Evolutionary conservation across 2,329 filamentous ascomycete genomes (phyloP), one percentile per base, ranked within the genome.

Genomic region (Periconia sp.): DNA sequence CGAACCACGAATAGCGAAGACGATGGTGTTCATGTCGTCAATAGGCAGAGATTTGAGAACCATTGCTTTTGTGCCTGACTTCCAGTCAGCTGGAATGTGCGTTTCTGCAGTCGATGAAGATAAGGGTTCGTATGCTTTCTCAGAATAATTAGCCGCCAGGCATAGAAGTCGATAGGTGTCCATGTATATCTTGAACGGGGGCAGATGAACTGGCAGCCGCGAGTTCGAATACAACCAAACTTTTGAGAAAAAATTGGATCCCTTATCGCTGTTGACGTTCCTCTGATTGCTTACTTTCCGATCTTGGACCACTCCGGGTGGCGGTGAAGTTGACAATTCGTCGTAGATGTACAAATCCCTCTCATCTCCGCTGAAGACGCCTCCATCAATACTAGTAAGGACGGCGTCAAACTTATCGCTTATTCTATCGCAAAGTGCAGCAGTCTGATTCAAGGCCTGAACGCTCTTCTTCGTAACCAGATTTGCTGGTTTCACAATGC

Each of bases 1-100:
- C 0, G 87, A 91, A 18, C 91, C 91, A 18, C 91, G 85, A 57
- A 96, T 90, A 14, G 91, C 90, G 64, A 96, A 90, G 11, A 95
- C 88, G 51, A 96, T 87, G 17, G 87, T 87, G 67, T 90, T 85
- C 76, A 87, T 85, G 63, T 90, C 81, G 65, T 94, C 90, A 68
- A 92, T 85, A 1, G 90, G 85, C 0, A 92, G 81, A 0, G 88
- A 91, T 67, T 92, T 93, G 68, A 95, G 86, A 15, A 90, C 85
- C 87, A 93, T 93, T 20, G 91, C 88, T 69, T 92, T 93, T 1
- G 90, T 89, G n/a, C 90, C 90, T 3, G 82, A 80, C 18, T 81
- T 80, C 82, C 86, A 89, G 70, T 92, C 85, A 3, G 89, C 85
- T 35, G 86, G 81, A 35, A 94, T 81, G 60, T 90, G 88, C 2